Evolutionary conservation across 352 stramenopile species (phyloP).

Genomic region (Pythium phragmiticola): DNA sequence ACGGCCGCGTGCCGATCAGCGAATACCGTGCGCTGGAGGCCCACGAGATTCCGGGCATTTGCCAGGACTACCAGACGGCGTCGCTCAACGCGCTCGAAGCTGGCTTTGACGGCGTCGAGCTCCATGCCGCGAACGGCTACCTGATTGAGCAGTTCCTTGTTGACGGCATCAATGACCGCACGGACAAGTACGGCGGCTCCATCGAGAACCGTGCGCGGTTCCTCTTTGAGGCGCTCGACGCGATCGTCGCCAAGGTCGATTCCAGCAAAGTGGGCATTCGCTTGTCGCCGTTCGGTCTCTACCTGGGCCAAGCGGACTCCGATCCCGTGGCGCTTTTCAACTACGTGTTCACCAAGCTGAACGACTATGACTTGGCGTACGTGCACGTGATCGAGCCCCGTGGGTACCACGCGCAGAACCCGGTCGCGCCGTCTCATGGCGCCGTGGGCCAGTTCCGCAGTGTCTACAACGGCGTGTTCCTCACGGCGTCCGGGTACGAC

Average conservation of each 20-base stretch:
- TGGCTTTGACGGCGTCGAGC: constrained; percentile 33
- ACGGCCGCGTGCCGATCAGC: constrained; percentile 30
- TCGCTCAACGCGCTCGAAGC: constrained; percentile 44
- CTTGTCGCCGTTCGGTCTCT: constrained; percentile 26
- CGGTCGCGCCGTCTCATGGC: constrained; percentile 41
- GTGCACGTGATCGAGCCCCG: constrained; percentile 65
- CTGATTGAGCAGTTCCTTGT: constrained; percentile 81
- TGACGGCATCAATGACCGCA: constrained; percentile 58
- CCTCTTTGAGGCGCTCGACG: constrained; percentile 50
- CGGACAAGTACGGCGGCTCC: constrained; percentile 69
- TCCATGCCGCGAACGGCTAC: constrained; percentile 87
- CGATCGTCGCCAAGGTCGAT: constrained; percentile 24
- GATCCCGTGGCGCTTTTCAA: constrained; percentile 50
- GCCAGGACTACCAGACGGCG: constrained; percentile 58
- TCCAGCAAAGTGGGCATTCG: constrained; percentile 36
- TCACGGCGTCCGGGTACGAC: constrained; percentile 41
- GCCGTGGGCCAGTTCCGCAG: constrained; percentile 30
- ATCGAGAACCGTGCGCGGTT: constrained; percentile 64
- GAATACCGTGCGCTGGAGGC: constrained; percentile 37
- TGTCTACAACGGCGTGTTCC: constrained; percentile 42
- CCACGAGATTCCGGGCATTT: constrained; percentile 54
- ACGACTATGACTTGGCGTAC: constrained; percentile 59
- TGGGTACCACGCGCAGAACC: constrained; percentile 43
- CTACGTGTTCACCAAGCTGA: constrained; percentile 56
- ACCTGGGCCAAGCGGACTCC: constrained; percentile 43